Conservation (phyloP, 352 stramenopile genomes). For the Globisporangium middletonii region DNA sequence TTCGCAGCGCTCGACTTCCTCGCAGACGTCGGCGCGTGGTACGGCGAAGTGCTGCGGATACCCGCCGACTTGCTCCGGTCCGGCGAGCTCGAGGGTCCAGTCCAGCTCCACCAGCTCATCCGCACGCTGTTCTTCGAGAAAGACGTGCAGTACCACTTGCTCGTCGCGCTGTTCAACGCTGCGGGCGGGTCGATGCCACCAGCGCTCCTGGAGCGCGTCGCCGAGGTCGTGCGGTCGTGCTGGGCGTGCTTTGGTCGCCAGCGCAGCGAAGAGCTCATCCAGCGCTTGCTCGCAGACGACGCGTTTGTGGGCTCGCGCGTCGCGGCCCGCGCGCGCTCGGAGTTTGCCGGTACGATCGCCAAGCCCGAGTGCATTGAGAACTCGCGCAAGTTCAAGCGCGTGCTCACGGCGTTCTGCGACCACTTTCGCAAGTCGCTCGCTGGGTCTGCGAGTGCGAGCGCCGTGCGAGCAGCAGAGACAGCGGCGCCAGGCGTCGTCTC, state of each 20-base stretch:
- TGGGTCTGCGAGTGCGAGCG: too few species aligned
- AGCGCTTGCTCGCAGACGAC: conserved; percentile 49
- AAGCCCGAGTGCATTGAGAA: conserved; percentile 63
- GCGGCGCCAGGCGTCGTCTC: conserved; percentile 8
- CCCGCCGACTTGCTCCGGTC: conserved; percentile 38
- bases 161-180: conserved; percentile 64
- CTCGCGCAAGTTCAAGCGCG: conserved; percentile 73
- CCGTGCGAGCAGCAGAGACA: conserved; percentile 1
- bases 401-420: conserved; percentile 69
- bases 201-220: conserved; percentile 55
- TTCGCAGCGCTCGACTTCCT: conserved; percentile 51
- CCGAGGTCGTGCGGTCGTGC: conserved; percentile 66
- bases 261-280: conserved; percentile 57
- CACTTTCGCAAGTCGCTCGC: conserved; percentile 61
- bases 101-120: conserved; percentile 57
- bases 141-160: conserved; percentile 64
- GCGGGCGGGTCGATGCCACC: conserved; percentile 50
- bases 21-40: conserved; percentile 59
- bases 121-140: conserved; percentile 75
- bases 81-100: conserved; percentile 41
- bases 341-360: conserved; percentile 59
- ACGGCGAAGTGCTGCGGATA: conserved; percentile 65
- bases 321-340: conserved; percentile 32
- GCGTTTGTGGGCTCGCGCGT: conserved; percentile 62
- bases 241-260: conserved; percentile 64